Evolutionary conservation across 2,329 filamentous ascomycete species (phyloP).

Genomic region (Emericellopsis atlantica): DNA sequence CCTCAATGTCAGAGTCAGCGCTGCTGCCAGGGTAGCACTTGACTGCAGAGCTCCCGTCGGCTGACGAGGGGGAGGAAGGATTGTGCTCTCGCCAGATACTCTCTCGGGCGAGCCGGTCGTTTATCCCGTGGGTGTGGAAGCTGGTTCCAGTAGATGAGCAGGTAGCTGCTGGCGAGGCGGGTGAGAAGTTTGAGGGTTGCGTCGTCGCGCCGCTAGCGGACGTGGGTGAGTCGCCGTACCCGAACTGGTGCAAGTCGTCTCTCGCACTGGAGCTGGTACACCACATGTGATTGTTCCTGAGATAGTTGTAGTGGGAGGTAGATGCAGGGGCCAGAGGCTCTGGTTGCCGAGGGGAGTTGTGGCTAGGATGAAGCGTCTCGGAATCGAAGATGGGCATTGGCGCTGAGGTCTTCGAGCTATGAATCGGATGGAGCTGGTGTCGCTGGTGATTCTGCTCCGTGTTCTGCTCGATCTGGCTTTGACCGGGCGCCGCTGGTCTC

Average conservation of each 20-base stretch:
- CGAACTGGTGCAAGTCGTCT: conserved; percentile 23
- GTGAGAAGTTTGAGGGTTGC: conserved; percentile 13
- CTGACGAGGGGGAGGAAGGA: conserved; percentile 13
- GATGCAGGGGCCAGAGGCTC: too few species aligned
- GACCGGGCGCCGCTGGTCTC: too few species aligned
- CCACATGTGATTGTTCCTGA: too few species aligned
- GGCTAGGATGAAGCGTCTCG: too few species aligned
- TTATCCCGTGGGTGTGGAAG: conserved; percentile 5
- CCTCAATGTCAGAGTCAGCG: not conserved
- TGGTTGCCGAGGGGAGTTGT: too few species aligned
- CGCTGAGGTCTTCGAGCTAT: too few species aligned
- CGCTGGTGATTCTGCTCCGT: not conserved
- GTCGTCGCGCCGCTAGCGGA: conserved; percentile 8
- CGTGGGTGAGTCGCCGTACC: conserved; percentile 19
- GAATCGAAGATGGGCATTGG: too few species aligned
- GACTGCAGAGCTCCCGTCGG: conserved; percentile 1
- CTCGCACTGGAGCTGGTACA: conserved; percentile 6
- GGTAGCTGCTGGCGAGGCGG: conserved; percentile 16
- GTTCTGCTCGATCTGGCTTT: too few species aligned
- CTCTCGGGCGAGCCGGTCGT: conserved; percentile 3
- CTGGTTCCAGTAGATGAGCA: conserved; percentile 17
- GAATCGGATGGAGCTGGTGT: conserved; percentile 2
- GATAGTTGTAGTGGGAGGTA: too few species aligned
- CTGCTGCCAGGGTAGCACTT: not conserved
- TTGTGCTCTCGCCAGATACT: conserved; percentile 7